phyloP scores from a whole-genome alignment of 176 grass and related monocot genomes.

The Oryza glumipatula region DNA sequence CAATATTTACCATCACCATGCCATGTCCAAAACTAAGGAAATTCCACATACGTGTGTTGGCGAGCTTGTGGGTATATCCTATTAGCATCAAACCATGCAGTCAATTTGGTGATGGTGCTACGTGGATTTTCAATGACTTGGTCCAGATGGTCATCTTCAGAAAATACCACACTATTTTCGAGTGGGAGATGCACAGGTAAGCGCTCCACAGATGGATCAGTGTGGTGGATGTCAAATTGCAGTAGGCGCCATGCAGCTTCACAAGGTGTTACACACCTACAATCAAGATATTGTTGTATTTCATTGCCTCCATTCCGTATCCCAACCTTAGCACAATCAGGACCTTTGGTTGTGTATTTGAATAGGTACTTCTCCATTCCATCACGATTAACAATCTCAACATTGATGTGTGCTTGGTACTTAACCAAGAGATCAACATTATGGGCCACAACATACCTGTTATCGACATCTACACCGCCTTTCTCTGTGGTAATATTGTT shows the following conservation, averaged over 20 bases:
- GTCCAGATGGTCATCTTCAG: neutral
- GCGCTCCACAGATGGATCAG: neutral
- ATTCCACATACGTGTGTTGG: no score
- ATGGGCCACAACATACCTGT: neutral
- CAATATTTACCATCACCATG: no score
- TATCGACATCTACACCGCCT: neutral
- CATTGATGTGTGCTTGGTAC: neutral
- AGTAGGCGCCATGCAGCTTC: neutral
- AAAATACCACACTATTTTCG: neutral
- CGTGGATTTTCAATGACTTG: neutral
- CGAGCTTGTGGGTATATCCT: no score
- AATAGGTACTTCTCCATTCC: neutral
- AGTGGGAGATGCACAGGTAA: no score
- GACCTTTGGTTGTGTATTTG: neutral
- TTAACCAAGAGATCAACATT: conserved; percentile 6
- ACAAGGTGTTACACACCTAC: neutral
- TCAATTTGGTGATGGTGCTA: neutral
- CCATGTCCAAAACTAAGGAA: no score
- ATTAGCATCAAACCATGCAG: neutral
- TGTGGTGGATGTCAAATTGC: neutral
- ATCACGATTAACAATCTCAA: neutral
- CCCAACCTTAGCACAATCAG: neutral
- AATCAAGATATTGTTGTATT: neutral
- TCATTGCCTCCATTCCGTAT: no score
- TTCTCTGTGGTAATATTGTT: neutral